Evolutionary conservation across 225 moss, liverwort and hornwort genomes (phyloP).

Genomic region (Bryum argenteum): DNA sequence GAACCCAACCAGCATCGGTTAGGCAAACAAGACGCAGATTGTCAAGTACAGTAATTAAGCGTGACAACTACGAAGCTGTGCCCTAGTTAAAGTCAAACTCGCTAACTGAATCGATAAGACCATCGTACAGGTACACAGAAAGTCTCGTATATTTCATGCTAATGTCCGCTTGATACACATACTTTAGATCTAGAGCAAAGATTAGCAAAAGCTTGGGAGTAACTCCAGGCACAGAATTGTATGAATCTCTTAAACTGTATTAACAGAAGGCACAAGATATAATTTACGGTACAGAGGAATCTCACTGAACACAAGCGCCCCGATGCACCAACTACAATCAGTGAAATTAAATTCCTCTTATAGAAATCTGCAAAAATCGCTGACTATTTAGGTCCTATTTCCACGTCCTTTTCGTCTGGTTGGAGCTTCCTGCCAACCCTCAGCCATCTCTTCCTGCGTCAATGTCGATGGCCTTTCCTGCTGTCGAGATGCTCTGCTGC

Average conservation of each 20-base stretch:
- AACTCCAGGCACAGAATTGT: background rate
- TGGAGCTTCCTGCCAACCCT: constrained; percentile 67
- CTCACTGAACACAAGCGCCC: constrained; percentile 11
- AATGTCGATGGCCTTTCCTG: constrained; percentile 37
- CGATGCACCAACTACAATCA: constrained; percentile 12
- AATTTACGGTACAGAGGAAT: constrained; percentile 32
- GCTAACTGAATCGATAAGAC: constrained; percentile 7
- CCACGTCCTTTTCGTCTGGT: constrained; percentile 52
- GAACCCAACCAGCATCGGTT: background rate
- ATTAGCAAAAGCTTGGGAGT: background rate
- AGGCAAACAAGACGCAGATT: background rate
- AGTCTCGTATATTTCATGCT: constrained; percentile 1
- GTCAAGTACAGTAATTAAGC: constrained; percentile 1
- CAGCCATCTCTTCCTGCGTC: constrained; percentile 59
- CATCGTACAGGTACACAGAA: constrained; percentile 13
- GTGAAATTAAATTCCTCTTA: background rate
- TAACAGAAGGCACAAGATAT: constrained; percentile 13
- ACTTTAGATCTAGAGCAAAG: background rate
- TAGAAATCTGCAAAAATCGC: constrained; percentile 25
- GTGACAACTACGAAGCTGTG: constrained; percentile 2
- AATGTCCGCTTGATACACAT: background rate
- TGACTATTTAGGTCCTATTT: constrained; percentile 29
- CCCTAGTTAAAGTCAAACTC: constrained; percentile 5
- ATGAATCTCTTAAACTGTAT: constrained; percentile 1
- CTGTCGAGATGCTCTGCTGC: constrained; percentile 27